Percentiles rank a stretch among this genome's conserved stretches.
phyloP scores from a whole-genome alignment of 495 filamentous ascomycete genomes.

The Melanomma pulvis-pyrius region DNA sequence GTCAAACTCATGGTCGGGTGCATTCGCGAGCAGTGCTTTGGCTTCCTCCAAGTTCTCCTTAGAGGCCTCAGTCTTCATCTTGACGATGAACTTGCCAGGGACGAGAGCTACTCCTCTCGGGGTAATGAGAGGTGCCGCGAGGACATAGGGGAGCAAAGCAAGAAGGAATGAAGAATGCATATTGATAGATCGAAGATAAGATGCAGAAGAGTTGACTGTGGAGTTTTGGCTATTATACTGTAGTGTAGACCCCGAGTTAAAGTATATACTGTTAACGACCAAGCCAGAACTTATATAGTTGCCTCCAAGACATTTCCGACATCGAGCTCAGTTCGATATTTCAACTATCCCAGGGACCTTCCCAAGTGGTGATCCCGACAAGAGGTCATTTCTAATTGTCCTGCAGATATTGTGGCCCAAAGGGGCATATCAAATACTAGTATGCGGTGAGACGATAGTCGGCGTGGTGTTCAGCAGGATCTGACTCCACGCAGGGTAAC shows the following conservation, averaged over 20 bases:
- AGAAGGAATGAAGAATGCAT: constrained; percentile 32
- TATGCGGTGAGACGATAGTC: constrained; percentile 33
- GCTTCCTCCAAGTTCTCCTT: constrained; percentile 21
- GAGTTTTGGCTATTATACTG: not conserved
- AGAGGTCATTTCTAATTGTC: constrained; percentile 10
- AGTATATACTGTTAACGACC: constrained; percentile 1
- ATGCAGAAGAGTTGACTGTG: not conserved
- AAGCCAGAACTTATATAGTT: constrained; percentile 14
- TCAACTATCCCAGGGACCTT: constrained; percentile 13
- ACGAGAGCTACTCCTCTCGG: constrained; percentile 25
- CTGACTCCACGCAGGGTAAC: not conserved
- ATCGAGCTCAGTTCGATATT: not conserved
- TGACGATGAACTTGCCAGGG: constrained; percentile 41
- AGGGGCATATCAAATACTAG: constrained; percentile 19
- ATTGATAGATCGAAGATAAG: constrained; percentile 14
- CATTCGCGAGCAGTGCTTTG: constrained; percentile 18
- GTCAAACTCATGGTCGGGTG: constrained; percentile 35
- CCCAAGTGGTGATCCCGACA: constrained; percentile 17
- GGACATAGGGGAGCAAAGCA: constrained; percentile 31
- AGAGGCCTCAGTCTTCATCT: constrained; percentile 30
- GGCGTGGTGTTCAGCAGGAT: constrained; percentile 21
- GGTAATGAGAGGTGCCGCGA: constrained; percentile 38
- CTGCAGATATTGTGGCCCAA: constrained; percentile 19
- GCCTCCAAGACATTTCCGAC: constrained; percentile 9
- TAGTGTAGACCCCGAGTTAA: constrained; percentile 20